Evolutionary conservation across 257 asterid genomes (phyloP).

Genomic region (Lycium barbarum): DNA sequence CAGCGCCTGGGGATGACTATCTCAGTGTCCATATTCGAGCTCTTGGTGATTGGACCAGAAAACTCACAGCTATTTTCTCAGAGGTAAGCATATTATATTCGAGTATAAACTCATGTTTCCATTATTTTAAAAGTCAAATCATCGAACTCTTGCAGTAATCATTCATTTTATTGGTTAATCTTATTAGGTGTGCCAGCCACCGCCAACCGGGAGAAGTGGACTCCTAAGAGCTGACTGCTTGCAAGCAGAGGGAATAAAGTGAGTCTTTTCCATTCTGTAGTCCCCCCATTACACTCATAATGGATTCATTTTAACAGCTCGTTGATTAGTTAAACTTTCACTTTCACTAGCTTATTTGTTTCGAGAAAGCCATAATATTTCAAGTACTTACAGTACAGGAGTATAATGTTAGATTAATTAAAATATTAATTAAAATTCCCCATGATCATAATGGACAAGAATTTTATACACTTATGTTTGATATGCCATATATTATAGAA

Average conservation of each 20-base stretch:
- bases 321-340: neutral
- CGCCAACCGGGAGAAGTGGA: constrained; percentile 79
- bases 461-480: neutral
- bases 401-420: neutral
- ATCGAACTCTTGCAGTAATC: neutral
- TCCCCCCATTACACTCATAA: neutral
- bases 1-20: constrained; percentile 34
- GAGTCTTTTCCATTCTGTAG: constrained; percentile 34
- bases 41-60: constrained; percentile 33
- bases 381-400: neutral
- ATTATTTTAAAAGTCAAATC: neutral
- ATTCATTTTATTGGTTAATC: neutral
- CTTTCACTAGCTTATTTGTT: neutral
- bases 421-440: neutral
- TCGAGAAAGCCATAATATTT: neutral
- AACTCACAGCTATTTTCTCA: constrained; percentile 32
- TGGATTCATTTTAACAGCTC: neutral
- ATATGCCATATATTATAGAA: neutral
- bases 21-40: constrained; percentile 37
- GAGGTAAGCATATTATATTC: constrained; percentile 24
- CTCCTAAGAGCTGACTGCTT: constrained; percentile 65
- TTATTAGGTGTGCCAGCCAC: constrained; percentile 73
- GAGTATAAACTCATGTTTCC: neutral
- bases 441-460: neutral
- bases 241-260: constrained; percentile 68